These are phyloP conservation scores for Aspergillus eucalypticola DNA, from an alignment of 2,329 filamentous ascomycete genomes.

Conservation along the genomic window DNA sequence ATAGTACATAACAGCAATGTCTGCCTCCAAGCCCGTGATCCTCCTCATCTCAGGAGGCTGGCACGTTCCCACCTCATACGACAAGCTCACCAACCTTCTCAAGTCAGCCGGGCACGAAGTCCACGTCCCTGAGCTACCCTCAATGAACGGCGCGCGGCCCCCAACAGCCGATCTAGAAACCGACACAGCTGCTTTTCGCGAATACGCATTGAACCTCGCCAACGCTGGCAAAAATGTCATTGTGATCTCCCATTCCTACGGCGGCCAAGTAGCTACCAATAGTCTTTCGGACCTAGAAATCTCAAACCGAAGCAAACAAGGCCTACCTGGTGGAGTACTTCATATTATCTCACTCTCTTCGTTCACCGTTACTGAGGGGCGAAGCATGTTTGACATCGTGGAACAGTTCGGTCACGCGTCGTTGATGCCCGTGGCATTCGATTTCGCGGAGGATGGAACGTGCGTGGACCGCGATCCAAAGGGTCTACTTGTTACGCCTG, in stretches of 20 bases:
- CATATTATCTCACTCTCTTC: not conserved
- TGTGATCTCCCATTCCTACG: constrained; percentile 16
- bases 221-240: constrained; percentile 5
- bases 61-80: constrained; percentile 9
- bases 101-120: constrained; percentile 3
- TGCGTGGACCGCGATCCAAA: not conserved
- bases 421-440: constrained; percentile 7
- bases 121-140: constrained; percentile 3
- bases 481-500: constrained; percentile 2
- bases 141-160: constrained; percentile 12
- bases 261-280: constrained; percentile 15
- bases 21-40: constrained; percentile 4
- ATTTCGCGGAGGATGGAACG: constrained; percentile 7
- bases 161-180: constrained; percentile 10
- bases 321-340: not conserved
- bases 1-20: not conserved
- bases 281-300: not conserved
- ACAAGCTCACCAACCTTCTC: not conserved
- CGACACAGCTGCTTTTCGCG: constrained; percentile 2
- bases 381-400: constrained; percentile 7
- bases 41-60: constrained; percentile 10
- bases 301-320: not conserved
- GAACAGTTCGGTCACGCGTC: not conserved
- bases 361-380: constrained; percentile 3
- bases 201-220: constrained; percentile 1